Evolutionary conservation across 352 stramenopile genomes (phyloP), one percentile per base, ranked within the genome.

Genomic region (Globisporangium emineosum): DNA sequence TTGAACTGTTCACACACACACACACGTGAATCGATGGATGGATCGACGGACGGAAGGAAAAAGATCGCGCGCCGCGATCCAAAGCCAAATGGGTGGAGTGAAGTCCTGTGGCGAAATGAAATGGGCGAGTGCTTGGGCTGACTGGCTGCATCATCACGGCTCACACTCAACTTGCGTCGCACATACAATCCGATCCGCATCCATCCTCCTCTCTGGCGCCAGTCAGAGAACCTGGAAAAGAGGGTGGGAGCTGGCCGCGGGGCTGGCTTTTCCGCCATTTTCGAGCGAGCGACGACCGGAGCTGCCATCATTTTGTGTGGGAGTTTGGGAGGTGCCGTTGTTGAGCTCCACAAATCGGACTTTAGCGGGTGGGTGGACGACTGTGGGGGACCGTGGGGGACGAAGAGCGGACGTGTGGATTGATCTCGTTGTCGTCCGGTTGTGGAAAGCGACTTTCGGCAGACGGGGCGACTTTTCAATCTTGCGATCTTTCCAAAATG

Each of bases 71-170:
- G 7, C 5, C 9, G 47, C 10, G 47, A 30, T 53, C 47, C 9
- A 52, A 51, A 51, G 42, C 17, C 35, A 10, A 60, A 60, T 60
- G 55, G 55, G 55, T 60, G 55, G 55, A 60, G 55, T 60, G 55
- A 35, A 60, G 55, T 60, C 35, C 21, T 45, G 40, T 40, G 19
- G 40, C 40, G 40, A 45, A 45, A 45, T 45, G 40, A 45, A 43
- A 45, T 23, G 25, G 19, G 25, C 8, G 12, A 35, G 25, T 27
- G 25, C 29, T 6, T 57, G 12, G 40, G 13, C 19, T 45, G n/a
- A 17, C 40, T 45, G 40, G 40, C 40, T 45, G 40, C 40, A 45
- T 45, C 40, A 45, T 45, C 40, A 45, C 40, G n/a, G n/a, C n/a
- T n/a, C n/a, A n/a, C n/a, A n/a, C n/a, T n/a, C n/a, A n/a, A n/a